Conservation (phyloP, 2,329 filamentous ascomycete species). For the Ceratocystis eucalypticola region DNA sequence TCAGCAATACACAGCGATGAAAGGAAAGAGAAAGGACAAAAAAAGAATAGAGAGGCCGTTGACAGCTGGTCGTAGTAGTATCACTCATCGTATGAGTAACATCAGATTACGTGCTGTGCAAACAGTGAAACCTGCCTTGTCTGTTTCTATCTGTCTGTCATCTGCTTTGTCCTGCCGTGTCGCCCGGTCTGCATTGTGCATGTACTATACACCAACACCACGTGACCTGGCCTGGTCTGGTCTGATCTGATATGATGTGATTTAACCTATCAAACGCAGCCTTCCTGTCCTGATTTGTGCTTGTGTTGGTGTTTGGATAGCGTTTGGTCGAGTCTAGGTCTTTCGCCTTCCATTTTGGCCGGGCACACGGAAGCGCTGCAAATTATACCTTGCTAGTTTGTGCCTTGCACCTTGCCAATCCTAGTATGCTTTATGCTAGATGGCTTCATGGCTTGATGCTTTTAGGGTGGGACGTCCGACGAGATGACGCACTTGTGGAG, state of each 20-base stretch:
- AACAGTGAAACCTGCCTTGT: not conserved
- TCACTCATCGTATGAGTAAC: slow-evolving; percentile 15
- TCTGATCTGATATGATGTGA: not conserved
- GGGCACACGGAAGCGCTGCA: not conserved
- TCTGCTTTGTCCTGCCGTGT: not conserved
- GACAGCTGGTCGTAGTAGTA: too few species aligned
- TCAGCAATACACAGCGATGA: not conserved
- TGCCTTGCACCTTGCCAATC: not conserved
- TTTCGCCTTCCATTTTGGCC: not conserved
- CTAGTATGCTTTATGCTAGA: too few species aligned
- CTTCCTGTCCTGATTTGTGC: not conserved
- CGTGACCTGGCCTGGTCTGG: not conserved
- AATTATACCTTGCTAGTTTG: not conserved
- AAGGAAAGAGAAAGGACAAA: not conserved
- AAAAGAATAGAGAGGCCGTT: too few species aligned
- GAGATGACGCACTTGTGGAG: slow-evolving; percentile 15
- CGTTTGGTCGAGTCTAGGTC: too few species aligned
- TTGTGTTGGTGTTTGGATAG: too few species aligned
- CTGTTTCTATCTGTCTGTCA: too few species aligned
- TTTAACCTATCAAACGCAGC: too few species aligned
- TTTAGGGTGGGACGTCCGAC: too few species aligned
- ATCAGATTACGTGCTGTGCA: not conserved
- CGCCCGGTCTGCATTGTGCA: not conserved
- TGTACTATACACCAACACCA: not conserved
- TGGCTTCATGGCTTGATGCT: too few species aligned